These are phyloP conservation scores for Chaetomium tenue DNA, from an alignment of 495 filamentous ascomycete species.

Conservation along the genomic window DNA sequence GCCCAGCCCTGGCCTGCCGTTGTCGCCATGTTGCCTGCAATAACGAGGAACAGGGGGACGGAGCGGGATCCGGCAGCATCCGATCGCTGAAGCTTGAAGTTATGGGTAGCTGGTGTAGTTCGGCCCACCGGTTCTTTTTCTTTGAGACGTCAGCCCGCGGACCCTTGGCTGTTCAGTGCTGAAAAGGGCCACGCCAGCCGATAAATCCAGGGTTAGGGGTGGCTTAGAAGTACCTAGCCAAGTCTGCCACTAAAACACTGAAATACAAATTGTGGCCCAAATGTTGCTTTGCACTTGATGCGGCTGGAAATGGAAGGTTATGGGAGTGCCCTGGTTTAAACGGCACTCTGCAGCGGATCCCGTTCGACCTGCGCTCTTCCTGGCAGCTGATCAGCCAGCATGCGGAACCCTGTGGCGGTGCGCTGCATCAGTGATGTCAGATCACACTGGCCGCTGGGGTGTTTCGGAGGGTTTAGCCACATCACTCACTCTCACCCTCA, in stretches of 20 bases:
- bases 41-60: constrained; percentile 10
- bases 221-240: not conserved
- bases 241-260: too few species aligned
- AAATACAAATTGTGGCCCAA: too few species aligned
- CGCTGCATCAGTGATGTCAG: not conserved
- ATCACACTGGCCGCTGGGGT: not conserved
- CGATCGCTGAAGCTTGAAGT: constrained; percentile 9
- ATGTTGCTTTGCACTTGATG: too few species aligned
- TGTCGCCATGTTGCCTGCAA: constrained; percentile 58
- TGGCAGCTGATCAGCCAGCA: not conserved
- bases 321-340: not conserved
- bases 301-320: too few species aligned
- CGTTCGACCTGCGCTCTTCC: not conserved
- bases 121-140: constrained; percentile 7
- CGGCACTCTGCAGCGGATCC: not conserved
- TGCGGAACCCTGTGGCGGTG: not conserved
- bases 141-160: constrained; percentile 13
- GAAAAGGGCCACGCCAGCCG: not conserved
- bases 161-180: not conserved
- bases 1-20: constrained; percentile 82
- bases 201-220: constrained; percentile 15
- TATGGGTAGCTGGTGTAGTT: not conserved
- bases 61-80: constrained; percentile 17
- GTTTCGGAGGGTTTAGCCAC: not conserved
- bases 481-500: not conserved